A percentile compares a stretch with the other conserved stretches of the same genome.
phyloP scores from a whole-genome alignment of 257 asterid genomes.

The Jasminum sambac region DNA sequence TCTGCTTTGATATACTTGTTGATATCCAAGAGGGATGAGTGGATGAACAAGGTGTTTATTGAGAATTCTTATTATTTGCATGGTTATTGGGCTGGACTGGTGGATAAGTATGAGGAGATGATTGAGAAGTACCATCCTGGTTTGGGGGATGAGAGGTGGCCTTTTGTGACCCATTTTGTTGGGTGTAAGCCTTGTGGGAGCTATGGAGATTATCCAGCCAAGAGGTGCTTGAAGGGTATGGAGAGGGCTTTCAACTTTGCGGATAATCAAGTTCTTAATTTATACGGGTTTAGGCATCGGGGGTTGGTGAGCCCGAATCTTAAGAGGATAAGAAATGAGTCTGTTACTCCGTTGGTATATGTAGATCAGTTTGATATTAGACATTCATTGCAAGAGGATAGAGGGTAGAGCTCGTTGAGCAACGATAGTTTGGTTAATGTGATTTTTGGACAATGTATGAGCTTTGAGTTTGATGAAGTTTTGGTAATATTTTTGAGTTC shows the following conservation, averaged over 20 bases:
- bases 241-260: slow-evolving; percentile 59
- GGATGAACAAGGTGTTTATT: slow-evolving; percentile 47
- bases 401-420: slow-evolving; percentile 5
- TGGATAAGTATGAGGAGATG: slow-evolving; percentile 54
- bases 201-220: slow-evolving; percentile 53
- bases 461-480: background rate
- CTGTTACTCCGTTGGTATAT: slow-evolving; percentile 35
- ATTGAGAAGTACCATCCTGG: slow-evolving; percentile 48
- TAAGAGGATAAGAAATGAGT: slow-evolving; percentile 51
- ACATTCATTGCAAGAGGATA: slow-evolving; percentile 31
- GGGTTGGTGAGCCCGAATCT: slow-evolving; percentile 54
- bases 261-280: slow-evolving; percentile 48
- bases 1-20: slow-evolving; percentile 50
- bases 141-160: slow-evolving; percentile 57
- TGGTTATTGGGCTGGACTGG: slow-evolving; percentile 59
- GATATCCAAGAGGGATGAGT: slow-evolving; percentile 34
- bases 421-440: slow-evolving; percentile 31
- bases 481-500: background rate
- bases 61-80: slow-evolving; percentile 49
- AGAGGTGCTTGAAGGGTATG: slow-evolving; percentile 48
- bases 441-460: background rate
- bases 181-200: slow-evolving; percentile 62
- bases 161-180: slow-evolving; percentile 55
- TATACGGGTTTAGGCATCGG: slow-evolving; percentile 50
- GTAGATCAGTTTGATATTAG: slow-evolving; percentile 49